phyloP scores from a whole-genome alignment of 1,284 basidiomycete genomes.

The Rhodotorula sp. region DNA sequence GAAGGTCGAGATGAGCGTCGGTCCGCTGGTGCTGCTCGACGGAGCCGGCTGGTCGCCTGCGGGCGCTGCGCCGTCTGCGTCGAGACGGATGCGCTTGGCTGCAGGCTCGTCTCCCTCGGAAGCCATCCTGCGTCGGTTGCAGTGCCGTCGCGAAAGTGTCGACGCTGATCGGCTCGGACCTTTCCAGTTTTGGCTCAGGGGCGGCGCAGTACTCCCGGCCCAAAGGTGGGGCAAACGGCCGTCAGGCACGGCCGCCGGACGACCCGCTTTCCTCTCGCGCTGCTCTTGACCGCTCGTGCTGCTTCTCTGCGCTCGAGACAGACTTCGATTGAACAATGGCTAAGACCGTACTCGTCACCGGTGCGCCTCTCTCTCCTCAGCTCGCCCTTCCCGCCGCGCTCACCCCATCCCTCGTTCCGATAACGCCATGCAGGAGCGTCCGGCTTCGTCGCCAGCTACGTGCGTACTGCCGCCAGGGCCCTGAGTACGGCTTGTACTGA shows the following conservation, averaged over 20 bases:
- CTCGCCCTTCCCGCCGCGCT: not conserved
- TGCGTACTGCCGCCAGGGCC: not conserved
- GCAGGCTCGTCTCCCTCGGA: not conserved
- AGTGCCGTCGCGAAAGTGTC: not conserved
- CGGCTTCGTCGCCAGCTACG: conserved; percentile 39
- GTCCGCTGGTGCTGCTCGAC: not conserved
- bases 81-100: conserved; percentile 29
- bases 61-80: not conserved
- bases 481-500: not conserved
- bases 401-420: too few relatives aligned
- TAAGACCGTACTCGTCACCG: conserved; percentile 34
- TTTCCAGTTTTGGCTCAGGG: conserved; percentile 1
- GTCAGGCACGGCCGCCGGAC: too few relatives aligned
- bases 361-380: not conserved
- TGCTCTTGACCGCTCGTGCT: not conserved
- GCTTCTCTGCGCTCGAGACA: not conserved
- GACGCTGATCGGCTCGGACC: too few relatives aligned
- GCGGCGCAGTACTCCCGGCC: not conserved
- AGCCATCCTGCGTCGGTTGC: not conserved
- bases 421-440: conserved; percentile 20
- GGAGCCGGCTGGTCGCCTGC: not conserved
- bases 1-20: not conserved
- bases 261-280: not conserved
- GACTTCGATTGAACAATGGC: not conserved
- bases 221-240: not conserved